A percentile compares a stretch with the other conserved stretches of the same genome.
phyloP scores from a whole-genome alignment of 1,284 basidiomycete genomes.

The Ganoderma multipileum region DNA sequence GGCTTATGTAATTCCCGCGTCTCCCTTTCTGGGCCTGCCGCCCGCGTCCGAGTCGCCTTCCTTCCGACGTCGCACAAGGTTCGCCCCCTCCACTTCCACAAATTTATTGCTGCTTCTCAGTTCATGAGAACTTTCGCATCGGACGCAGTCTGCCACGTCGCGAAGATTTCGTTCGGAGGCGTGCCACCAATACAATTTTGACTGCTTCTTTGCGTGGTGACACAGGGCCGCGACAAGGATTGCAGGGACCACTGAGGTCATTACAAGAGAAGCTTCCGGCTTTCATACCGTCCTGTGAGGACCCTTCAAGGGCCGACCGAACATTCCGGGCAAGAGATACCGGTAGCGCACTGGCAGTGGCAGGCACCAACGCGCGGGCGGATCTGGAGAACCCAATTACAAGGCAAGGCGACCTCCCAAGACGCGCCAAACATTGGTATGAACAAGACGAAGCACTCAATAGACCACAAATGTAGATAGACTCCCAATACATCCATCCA shows the following conservation, averaged over 20 bases:
- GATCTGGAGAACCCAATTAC: neutral
- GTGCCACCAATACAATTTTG: neutral
- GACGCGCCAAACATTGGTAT: neutral
- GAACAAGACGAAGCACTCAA: neutral
- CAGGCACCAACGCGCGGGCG: neutral
- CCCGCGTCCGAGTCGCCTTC: neutral
- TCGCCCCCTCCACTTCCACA: neutral
- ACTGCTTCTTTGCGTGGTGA: neutral
- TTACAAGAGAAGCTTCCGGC: neutral
- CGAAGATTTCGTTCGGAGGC: neutral
- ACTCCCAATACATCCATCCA: neutral
- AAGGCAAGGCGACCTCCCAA: neutral
- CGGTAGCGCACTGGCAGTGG: neutral
- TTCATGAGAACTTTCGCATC: neutral
- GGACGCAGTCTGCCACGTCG: neutral
- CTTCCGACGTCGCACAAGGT: conserved; percentile 9
- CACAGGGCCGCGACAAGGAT: neutral
- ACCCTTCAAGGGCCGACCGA: neutral
- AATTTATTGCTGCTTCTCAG: neutral
- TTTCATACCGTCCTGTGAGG: neutral
- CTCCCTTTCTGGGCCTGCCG: conserved; percentile 12
- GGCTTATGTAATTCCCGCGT: conserved; percentile 24
- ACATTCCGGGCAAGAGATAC: neutral
- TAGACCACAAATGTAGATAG: neutral
- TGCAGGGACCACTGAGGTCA: conserved; percentile 1